A percentile compares a stretch with the other conserved stretches of the same genome.
These are phyloP conservation scores for Dioscorea cayenensis DNA, from an alignment of 116 monocot species.

Conservation along the genomic window DNA sequence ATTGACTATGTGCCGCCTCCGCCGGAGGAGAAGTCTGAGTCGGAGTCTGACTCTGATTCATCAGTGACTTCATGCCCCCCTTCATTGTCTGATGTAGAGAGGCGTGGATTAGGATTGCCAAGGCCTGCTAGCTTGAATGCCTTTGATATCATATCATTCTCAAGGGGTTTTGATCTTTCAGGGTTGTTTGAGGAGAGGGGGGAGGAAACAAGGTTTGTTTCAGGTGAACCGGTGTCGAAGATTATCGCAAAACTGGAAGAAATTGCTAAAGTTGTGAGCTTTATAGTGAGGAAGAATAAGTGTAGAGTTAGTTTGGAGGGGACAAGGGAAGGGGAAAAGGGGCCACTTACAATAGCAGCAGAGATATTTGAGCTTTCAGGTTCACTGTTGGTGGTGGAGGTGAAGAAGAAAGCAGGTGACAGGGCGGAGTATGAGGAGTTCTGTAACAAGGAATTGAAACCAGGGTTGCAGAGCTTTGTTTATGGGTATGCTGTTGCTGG, in stretches of 20 bases:
- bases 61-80: constrained; percentile 23
- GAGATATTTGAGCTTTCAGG: constrained; percentile 14
- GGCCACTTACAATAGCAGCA: constrained; percentile 3
- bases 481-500: neutral
- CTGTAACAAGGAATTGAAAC: constrained; percentile 9
- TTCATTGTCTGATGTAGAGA: neutral
- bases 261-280: constrained; percentile 3
- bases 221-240: neutral
- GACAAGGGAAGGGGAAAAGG: constrained; percentile 11
- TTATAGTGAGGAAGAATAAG: constrained; percentile 10
- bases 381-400: constrained; percentile 9
- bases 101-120: neutral
- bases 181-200: constrained; percentile 6
- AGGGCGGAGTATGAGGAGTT: constrained; percentile 12
- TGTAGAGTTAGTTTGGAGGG: constrained; percentile 15
- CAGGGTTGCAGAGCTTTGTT: constrained; percentile 25
- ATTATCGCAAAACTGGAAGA: constrained; percentile 6
- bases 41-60: constrained; percentile 24
- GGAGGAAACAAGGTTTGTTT: constrained; percentile 1
- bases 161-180: constrained; percentile 5
- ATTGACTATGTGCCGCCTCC: neutral
- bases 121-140: constrained; percentile 10
- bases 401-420: constrained; percentile 49
- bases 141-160: constrained; percentile 17
- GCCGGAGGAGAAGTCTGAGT: constrained; percentile 4